Percentiles rank a stretch among this genome's conserved stretches.
phyloP scores from a whole-genome alignment of 345 rosid species.

The Salix arbutifolia region DNA sequence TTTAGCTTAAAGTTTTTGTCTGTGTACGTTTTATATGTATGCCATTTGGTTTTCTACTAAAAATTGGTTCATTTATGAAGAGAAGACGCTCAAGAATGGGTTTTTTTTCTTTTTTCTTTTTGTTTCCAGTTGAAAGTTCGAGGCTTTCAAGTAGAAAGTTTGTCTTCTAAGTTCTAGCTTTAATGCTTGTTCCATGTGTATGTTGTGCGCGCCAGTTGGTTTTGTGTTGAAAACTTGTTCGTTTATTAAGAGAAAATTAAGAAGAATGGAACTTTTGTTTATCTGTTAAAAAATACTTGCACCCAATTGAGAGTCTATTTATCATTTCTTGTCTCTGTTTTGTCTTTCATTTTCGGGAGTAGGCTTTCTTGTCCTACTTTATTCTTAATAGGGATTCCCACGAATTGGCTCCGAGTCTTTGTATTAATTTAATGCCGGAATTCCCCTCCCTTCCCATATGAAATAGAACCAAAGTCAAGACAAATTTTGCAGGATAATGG shows the following conservation, averaged over 20 bases:
- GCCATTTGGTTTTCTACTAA: background rate
- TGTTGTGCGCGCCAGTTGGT: background rate
- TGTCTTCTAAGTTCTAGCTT: background rate
- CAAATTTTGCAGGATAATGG: too few species aligned
- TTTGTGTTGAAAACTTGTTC: background rate
- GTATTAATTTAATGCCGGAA: too few species aligned
- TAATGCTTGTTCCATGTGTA: background rate
- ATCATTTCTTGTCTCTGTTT: too few species aligned
- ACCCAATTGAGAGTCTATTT: background rate
- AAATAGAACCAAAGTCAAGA: too few species aligned
- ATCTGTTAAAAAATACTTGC: background rate
- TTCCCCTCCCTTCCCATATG: too few species aligned
- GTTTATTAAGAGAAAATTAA: background rate
- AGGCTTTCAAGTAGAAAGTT: background rate
- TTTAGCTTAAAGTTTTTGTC: background rate
- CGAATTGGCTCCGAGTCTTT: too few species aligned
- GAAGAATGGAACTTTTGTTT: background rate
- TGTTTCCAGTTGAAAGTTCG: background rate
- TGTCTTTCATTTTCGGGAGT: too few species aligned
- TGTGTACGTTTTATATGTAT: too few species aligned
- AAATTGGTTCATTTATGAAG: background rate
- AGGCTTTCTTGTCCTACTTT: too few species aligned
- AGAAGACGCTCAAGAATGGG: background rate
- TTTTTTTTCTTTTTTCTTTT: background rate
- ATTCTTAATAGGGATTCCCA: too few species aligned